Base-by-base conservation (phyloP, 768 basidiomycete genomes). In the Cyclocybe aegerita region DNA sequence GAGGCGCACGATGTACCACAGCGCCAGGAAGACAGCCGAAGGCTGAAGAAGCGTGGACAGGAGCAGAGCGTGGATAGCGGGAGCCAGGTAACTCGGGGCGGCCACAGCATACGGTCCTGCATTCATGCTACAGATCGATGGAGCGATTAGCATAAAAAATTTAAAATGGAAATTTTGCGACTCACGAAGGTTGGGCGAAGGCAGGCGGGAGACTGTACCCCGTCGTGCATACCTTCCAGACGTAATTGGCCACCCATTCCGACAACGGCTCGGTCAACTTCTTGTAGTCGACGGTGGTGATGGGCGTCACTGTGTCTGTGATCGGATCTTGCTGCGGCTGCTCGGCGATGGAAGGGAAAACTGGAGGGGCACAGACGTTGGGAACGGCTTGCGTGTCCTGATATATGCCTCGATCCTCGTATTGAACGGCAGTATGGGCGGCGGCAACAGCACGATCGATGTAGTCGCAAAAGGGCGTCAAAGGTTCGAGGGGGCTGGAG, bases 181-280 rank as follows among this genome's bases (percentile, higher is more conserved):
- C 85, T 60, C 72, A 90, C 89, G 65, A 70, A 40, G 81, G 70
- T 52, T 72, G 74, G 4, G 77, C 72, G 58, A 85, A 83, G 32
- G 65, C 60, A 7, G 76, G 58, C 3, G 85, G 81, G 45, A 90
- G 69, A 57, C 78, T 77, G 49, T 83, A 73, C 39, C 81, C 83
- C n/a, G 84, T 86, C 11, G 85, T 86, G 63, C 89, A 90, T 39
- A 83, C 82, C 64, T 87, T 89, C 90, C 90, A 92, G 11, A 90
- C 82, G 61, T 86, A 92, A 45, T 76, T 76, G 38, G 86, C 85
- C 16, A 90, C 70, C 90, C 90, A 92, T 50, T 86, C 85, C 3
- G 90, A 80, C 53, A 92, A 72, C 12, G 89, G 88, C 46, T 89
- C 87, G 0, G 86, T 81, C 8, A 91, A 74, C 60, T 82, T 87